These are phyloP conservation scores for Calonectria multiphialidica DNA, from an alignment of 2,329 filamentous ascomycete genomes.

Conservation along the genomic window DNA sequence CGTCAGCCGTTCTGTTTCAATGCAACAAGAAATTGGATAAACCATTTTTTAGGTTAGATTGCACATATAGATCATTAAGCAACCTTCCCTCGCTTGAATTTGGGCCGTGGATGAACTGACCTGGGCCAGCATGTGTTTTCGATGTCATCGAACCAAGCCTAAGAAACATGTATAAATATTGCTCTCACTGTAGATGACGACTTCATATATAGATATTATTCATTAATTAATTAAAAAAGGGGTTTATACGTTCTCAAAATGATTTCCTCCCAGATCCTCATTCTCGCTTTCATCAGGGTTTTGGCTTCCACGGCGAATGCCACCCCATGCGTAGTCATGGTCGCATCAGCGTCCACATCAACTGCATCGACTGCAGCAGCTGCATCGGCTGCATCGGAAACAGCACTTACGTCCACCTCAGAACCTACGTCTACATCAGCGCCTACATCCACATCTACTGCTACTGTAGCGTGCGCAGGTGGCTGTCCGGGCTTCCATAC, in stretches of 20 bases:
- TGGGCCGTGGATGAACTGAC: background rate
- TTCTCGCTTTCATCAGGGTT: background rate
- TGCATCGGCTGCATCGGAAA: background rate
- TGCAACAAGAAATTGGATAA: no score
- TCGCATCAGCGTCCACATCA: background rate
- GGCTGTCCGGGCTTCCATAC: background rate
- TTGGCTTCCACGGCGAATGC: background rate
- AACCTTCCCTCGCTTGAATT: no score
- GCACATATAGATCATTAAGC: no score
- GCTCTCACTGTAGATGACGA: background rate
- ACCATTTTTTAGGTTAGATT: no score
- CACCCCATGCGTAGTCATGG: background rate
- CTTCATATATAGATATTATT: background rate
- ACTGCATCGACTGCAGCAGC: no score
- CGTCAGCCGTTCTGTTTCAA: no score
- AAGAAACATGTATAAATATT: background rate
- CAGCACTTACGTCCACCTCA: background rate
- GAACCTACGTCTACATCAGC: background rate
- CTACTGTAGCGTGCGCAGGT: background rate
- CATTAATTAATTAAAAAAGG: background rate
- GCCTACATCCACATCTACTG: background rate
- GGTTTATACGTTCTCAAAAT: background rate
- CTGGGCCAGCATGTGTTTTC: background rate
- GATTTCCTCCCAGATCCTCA: background rate
- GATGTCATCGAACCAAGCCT: background rate